Evolutionary conservation across 768 basidiomycete genomes (phyloP).

Genomic region (Lanmaoa pseudosensibilis): DNA sequence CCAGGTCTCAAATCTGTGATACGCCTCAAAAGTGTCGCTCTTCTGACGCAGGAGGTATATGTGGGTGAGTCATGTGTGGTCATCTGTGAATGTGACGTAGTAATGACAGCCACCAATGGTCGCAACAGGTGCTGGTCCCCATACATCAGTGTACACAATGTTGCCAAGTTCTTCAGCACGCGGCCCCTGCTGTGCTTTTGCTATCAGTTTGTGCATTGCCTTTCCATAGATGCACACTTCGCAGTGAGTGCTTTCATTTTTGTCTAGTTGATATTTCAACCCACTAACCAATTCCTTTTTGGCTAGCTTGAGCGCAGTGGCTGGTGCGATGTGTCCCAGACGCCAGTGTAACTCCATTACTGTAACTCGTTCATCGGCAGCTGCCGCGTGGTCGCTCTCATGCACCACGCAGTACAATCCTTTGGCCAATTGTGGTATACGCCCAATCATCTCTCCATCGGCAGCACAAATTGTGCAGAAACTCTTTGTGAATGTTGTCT

Average conservation of each 20-base stretch:
- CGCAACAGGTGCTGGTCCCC: neutral
- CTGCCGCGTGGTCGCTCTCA: neutral
- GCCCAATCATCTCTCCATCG: neutral
- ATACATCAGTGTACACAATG: neutral
- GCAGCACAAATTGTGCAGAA: neutral
- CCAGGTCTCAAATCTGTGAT: neutral
- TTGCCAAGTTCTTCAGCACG: neutral
- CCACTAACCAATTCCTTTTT: neutral
- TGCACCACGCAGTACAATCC: neutral
- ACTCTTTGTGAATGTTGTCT: neutral
- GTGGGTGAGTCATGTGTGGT: neutral
- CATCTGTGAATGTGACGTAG: neutral
- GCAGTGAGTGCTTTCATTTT: neutral
- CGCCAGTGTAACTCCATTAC: neutral
- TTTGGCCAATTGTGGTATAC: neutral
- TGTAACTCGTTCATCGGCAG: neutral
- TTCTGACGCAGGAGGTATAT: neutral
- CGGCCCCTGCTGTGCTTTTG: neutral
- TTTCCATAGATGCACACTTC: neutral
- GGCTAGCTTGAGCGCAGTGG: neutral
- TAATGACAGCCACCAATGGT: neutral
- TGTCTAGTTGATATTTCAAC: neutral
- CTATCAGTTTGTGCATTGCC: neutral
- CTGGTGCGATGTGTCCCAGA: neutral
- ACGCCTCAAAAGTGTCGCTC: neutral